Evolutionary conservation across 768 basidiomycete species (phyloP), one percentile per base, ranked within the genome.

Genomic region (Lyophyllum atratum): DNA sequence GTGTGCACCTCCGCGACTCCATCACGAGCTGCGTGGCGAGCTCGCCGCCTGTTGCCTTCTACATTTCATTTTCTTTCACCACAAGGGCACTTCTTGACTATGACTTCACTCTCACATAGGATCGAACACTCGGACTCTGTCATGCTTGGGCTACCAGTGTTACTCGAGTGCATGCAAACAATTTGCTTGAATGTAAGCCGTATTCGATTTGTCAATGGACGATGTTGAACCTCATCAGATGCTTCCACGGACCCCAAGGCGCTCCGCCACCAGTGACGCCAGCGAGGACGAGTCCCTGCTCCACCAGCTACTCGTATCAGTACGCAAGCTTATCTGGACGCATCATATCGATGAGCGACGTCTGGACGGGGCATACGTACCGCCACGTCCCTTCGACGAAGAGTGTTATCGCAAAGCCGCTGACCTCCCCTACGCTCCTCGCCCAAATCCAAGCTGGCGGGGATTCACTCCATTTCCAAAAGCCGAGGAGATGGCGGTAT

Each of bases 11-110:
- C 15, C 91, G 86, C 11, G 94, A 87, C 71, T 97, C 94, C 59
- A 84, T 81, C 59, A 96, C 80, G 58, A 98, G 90, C 72, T 93
- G 87, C 6, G 91, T 92, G 6, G 89, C 92, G 62, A 93, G 85
- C 75, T 96, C 94, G 61, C 90, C 86, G 66, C n/a, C n/a, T n/a
- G n/a, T n/a, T n/a, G n/a, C n/a, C n/a, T n/a, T n/a, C n/a, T 31
- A 31, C 29, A 31, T 5, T 31, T 6, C 29, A 31, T 31, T 31
- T 5, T 31, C n/a, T 31, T 31, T 31, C 29, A 31, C 29, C 29
- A 31, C 29, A 31, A 31, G 29, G 29, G 29, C 6, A 31, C 5
- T 11, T 31, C 29, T 31, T 31, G 29, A 31, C 11, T 11, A 31
- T 31, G 29, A 31, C 29, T 6, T 5, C 29, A 31, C 11, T 31